Conservation (phyloP, 106 monocot species). For the Acanthochlamys bracteata region DNA sequence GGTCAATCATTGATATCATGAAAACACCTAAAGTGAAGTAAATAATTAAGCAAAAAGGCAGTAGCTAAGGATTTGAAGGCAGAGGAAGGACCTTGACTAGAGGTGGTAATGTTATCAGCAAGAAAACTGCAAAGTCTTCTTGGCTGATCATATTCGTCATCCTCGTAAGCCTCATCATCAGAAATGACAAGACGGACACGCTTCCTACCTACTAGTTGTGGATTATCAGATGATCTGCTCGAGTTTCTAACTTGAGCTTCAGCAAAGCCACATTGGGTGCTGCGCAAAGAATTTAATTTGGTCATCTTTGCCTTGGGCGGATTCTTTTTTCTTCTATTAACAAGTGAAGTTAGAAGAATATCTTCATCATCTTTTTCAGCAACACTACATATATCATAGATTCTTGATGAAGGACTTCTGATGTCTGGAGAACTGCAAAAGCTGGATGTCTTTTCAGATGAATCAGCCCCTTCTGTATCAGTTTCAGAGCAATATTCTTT, state of each 20-base stretch:
- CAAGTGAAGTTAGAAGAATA: conserved; percentile 44
- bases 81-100: conserved; percentile 19
- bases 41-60: conserved; percentile 1
- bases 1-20: background rate
- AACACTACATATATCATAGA: background rate
- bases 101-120: conserved; percentile 21
- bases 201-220: conserved; percentile 41
- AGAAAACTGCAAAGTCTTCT: conserved; percentile 12
- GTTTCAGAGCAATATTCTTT: conserved; percentile 86
- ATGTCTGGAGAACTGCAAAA: conserved; percentile 15
- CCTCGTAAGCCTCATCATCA: conserved; percentile 76
- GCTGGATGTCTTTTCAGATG: conserved; percentile 20
- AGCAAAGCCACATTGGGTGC: conserved; percentile 4
- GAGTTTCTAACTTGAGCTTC: conserved; percentile 15
- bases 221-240: conserved; percentile 17
- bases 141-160: conserved; percentile 13
- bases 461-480: conserved; percentile 64
- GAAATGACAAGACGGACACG: conserved; percentile 69
- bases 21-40: background rate
- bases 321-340: conserved; percentile 25
- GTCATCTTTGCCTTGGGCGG: conserved; percentile 25
- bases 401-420: conserved; percentile 10
- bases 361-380: conserved; percentile 40
- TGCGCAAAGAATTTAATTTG: conserved; percentile 14
- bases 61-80: background rate